These are phyloP conservation scores for Ophiocordyceps polyrhachis-furcata DNA, from an alignment of 2,329 filamentous ascomycete genomes.

Conservation along the genomic window DNA sequence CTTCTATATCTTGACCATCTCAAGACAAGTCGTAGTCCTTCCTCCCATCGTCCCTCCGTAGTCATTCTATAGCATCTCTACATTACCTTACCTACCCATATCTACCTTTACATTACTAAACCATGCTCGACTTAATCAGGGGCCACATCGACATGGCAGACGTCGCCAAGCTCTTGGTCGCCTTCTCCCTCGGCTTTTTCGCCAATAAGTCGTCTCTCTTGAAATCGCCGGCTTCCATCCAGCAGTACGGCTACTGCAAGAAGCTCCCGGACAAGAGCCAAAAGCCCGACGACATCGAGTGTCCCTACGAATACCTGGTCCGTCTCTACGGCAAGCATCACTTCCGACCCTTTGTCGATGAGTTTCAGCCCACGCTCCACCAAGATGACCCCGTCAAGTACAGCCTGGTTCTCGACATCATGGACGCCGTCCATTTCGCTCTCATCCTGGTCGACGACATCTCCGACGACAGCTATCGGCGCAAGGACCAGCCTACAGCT, in stretches of 20 bases:
- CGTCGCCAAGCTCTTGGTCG: background rate
- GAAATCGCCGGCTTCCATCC: background rate
- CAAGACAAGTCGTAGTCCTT: background rate
- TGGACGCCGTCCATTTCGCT: constrained; percentile 5
- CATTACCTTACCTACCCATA: no score
- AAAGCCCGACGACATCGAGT: background rate
- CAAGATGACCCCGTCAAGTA: constrained; percentile 2
- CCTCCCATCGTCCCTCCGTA: background rate
- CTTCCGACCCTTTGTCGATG: constrained; percentile 3
- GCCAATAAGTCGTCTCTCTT: background rate
- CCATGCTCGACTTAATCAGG: background rate
- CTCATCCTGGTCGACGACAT: constrained; percentile 5
- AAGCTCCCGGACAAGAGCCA: background rate
- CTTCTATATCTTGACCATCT: background rate
- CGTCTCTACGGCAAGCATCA: constrained; percentile 4
- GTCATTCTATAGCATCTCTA: no score
- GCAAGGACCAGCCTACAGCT: constrained; percentile 4
- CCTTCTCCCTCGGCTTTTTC: constrained; percentile 1
- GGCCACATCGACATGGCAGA: background rate
- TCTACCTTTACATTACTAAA: no score
- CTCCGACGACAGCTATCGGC: constrained; percentile 4
- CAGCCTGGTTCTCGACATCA: constrained; percentile 4
- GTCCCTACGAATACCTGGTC: constrained; percentile 5
- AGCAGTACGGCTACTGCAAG: constrained; percentile 2
- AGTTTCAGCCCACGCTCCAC: constrained; percentile 1